Conservation (phyloP, 2,329 filamentous ascomycete genomes). For the Chaetomiaceae sp. region DNA sequence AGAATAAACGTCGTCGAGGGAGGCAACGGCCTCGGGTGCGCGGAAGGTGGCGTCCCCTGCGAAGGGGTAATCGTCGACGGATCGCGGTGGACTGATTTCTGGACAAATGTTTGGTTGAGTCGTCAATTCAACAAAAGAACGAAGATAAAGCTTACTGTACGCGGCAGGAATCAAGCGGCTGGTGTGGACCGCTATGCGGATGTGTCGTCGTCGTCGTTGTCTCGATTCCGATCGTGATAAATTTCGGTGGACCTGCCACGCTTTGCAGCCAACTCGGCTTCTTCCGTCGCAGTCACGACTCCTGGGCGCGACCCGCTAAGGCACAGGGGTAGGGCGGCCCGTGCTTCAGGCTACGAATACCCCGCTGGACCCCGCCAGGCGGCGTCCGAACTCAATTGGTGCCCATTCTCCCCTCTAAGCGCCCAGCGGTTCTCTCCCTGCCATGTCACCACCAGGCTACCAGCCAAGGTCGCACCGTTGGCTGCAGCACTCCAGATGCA, state of each 20-base stretch:
- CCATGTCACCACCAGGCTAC: constrained; percentile 9
- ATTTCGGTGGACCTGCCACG: constrained; percentile 9
- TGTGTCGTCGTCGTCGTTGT: constrained; percentile 6
- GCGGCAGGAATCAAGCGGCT: background rate
- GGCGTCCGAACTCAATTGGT: constrained; percentile 13
- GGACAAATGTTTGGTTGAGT: no score
- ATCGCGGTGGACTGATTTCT: no score
- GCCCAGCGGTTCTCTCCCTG: constrained; percentile 15
- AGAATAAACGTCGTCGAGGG: no score
- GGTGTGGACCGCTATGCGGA: background rate
- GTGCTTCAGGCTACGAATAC: constrained; percentile 5
- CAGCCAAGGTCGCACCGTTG: background rate
- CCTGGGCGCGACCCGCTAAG: constrained; percentile 5
- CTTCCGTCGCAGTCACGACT: constrained; percentile 16
- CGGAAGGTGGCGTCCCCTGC: background rate
- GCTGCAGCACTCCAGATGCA: background rate
- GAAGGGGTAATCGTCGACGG: background rate
- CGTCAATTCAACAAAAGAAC: no score
- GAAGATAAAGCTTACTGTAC: background rate
- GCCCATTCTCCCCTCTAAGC: constrained; percentile 23
- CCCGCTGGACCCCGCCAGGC: constrained; percentile 6
- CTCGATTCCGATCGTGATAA: constrained; percentile 1
- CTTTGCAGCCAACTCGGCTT: constrained; percentile 14
- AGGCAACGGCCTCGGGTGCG: background rate
- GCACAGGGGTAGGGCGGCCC: background rate